phyloP scores from a whole-genome alignment of 495 filamentous ascomycete genomes.

The Xylaria scruposa region DNA sequence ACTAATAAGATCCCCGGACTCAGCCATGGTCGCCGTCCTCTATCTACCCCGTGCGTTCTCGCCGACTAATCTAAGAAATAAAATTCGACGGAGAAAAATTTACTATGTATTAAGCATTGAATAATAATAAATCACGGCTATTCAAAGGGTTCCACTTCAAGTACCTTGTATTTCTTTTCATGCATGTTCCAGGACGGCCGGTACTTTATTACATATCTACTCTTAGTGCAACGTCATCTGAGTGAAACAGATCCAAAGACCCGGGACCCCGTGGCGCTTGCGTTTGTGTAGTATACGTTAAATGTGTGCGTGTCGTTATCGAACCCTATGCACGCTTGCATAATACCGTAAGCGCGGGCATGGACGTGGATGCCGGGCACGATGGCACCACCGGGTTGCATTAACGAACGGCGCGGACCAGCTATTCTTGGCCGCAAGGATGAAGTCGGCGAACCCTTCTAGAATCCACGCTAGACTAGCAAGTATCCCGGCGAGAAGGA shows the following conservation, averaged over 20 bases:
- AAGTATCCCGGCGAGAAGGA: constrained; percentile 13
- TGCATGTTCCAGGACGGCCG: constrained; percentile 7
- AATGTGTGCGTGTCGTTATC: constrained; percentile 3
- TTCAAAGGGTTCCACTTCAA: neutral
- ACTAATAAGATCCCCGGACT: constrained; percentile 7
- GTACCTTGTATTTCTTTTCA: constrained; percentile 8
- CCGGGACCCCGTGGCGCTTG: neutral
- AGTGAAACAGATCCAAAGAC: constrained; percentile 24
- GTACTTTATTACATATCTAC: neutral
- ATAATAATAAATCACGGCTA: constrained; percentile 6
- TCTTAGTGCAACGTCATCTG: neutral
- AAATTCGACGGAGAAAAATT: neutral
- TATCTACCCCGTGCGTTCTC: neutral
- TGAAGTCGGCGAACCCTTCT: constrained; percentile 24
- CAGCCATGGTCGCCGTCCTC: constrained; percentile 20
- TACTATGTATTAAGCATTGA: neutral
- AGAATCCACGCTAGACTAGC: constrained; percentile 13
- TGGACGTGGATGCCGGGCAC: neutral
- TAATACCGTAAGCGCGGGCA: neutral
- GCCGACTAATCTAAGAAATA: constrained; percentile 5
- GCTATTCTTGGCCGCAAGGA: constrained; percentile 7
- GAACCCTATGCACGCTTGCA: neutral
- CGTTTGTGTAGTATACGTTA: neutral
- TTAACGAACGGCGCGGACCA: neutral
- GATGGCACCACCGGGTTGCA: neutral